These are phyloP conservation scores for Anthostomella pinea DNA, from an alignment of 2,329 filamentous ascomycete species.

Conservation along the genomic window DNA sequence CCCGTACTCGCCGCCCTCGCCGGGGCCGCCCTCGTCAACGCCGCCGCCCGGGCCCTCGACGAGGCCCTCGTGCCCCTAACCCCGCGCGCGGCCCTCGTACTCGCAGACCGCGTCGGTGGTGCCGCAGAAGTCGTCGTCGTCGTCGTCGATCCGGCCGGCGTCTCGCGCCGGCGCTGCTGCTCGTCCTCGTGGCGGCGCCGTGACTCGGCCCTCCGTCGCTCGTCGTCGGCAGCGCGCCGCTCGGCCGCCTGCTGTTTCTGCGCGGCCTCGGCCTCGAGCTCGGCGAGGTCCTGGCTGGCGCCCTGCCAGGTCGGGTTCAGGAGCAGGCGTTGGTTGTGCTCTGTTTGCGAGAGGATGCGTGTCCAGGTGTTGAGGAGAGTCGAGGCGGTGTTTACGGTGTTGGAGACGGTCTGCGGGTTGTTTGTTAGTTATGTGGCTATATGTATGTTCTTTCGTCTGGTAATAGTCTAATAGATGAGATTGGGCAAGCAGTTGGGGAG, in stretches of 20 bases:
- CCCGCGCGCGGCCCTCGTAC: slow-evolving; percentile 10
- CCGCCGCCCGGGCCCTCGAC: slow-evolving; percentile 3
- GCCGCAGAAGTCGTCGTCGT: slow-evolving; percentile 8
- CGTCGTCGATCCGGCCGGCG: slow-evolving; percentile 20
- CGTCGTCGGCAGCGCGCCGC: slow-evolving; percentile 73
- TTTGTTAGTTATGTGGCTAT: slow-evolving; percentile 10
- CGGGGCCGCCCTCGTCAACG: slow-evolving; percentile 21
- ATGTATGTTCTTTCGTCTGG: slow-evolving; percentile 2
- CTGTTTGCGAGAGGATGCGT: slow-evolving; percentile 90
- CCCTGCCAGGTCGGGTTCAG: slow-evolving; percentile 88
- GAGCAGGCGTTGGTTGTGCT: slow-evolving; percentile 92
- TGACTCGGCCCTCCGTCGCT: slow-evolving; percentile 71
- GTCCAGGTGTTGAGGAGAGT: slow-evolving; percentile 94
- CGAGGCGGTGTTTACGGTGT: slow-evolving; percentile 83
- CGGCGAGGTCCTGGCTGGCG: slow-evolving; percentile 79
- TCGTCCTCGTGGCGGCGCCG: slow-evolving; percentile 63
- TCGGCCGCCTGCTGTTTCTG: slow-evolving; percentile 74
- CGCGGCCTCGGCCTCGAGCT: slow-evolving; percentile 77
- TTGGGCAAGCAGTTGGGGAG: background rate
- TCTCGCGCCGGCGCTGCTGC: slow-evolving; percentile 46
- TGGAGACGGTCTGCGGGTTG: slow-evolving; percentile 66
- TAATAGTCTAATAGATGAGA: too few species aligned
- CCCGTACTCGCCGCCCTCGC: slow-evolving; percentile 35
- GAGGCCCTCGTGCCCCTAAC: slow-evolving; percentile 8
- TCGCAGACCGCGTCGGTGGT: too few species aligned